Evolutionary conservation across 23 red algal genomes (phyloP).

Genomic region (Cyanidiococcus yangmingshanensis): DNA sequence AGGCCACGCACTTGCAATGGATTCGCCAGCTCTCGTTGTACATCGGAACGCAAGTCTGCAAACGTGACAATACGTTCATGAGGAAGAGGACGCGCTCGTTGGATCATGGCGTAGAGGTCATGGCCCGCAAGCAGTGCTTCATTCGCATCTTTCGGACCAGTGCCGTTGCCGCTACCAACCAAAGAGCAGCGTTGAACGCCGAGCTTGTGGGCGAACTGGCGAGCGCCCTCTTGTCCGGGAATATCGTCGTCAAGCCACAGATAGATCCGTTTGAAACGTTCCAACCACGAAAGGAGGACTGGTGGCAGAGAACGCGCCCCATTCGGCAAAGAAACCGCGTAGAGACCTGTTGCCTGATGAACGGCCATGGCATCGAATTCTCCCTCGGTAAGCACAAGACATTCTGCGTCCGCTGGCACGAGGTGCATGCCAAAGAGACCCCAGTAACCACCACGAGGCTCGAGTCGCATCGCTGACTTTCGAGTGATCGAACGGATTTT

Average conservation of each 20-base stretch:
- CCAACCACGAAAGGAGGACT: conserved; percentile 38
- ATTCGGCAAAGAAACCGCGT: conserved; percentile 51
- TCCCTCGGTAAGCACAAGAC: conserved; percentile 72
- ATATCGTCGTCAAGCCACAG: conserved; percentile 94
- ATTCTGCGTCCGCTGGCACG: conserved; percentile 31
- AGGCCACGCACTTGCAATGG: conserved; percentile 27
- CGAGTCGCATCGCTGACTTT: conserved; percentile 42
- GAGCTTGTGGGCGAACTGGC: conserved; percentile 64
- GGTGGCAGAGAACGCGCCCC: conserved; percentile 49
- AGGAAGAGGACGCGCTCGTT: conserved; percentile 25
- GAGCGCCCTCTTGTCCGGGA: conserved; percentile 49
- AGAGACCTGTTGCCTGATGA: conserved; percentile 55
- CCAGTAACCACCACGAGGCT: conserved; percentile 54
- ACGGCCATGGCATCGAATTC: conserved; percentile 95
- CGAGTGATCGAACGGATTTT: conserved; percentile 44
- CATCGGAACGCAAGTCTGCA: conserved; percentile 52
- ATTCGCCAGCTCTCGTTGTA: conserved; percentile 38
- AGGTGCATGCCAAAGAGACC: conserved; percentile 77
- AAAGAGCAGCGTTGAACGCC: conserved; percentile 50
- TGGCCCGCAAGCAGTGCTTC: conserved; percentile 49
- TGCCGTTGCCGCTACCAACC: conserved; percentile 22
- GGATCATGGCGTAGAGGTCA: conserved; percentile 44
- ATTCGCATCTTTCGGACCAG: conserved; percentile 61
- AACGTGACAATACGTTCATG: conserved; percentile 60
- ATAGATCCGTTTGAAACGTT: conserved; percentile 49